Conservation (phyloP, 208 protist genomes). For the Sergeia podlipaevii region DNA sequence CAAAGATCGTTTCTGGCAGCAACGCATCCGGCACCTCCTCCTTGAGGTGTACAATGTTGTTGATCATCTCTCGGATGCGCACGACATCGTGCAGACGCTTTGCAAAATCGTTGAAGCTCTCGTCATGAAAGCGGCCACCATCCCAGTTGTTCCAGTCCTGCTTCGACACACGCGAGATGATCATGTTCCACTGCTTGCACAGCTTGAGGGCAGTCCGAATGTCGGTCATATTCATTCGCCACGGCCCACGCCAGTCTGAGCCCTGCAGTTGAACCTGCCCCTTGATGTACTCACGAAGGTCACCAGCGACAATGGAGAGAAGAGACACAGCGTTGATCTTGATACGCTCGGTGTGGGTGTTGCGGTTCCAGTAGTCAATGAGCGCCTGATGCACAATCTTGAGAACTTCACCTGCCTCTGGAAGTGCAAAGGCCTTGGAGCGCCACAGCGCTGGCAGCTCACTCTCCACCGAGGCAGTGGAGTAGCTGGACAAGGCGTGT, state of each 20-base stretch:
- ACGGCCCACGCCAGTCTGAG: conserved; percentile 72
- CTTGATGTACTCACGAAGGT: conserved; percentile 83
- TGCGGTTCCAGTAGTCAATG: conserved; percentile 57
- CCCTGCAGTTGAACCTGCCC: conserved; percentile 63
- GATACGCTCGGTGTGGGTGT: conserved; percentile 46
- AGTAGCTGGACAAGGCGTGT: conserved; percentile 67
- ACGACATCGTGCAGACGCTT: conserved; percentile 60
- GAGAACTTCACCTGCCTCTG: conserved; percentile 73
- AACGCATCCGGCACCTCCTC: conserved; percentile 41
- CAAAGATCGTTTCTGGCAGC: conserved; percentile 76
- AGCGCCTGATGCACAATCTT: conserved; percentile 57
- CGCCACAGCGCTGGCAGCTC: conserved; percentile 81
- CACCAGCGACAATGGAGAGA: conserved; percentile 78
- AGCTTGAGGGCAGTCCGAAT: conserved; percentile 51
- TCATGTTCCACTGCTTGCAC: conserved; percentile 67
- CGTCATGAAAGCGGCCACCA: conserved; percentile 64
- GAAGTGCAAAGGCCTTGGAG: conserved; percentile 69
- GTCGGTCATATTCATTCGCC: conserved; percentile 60
- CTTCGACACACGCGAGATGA: conserved; percentile 33
- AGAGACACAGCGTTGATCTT: conserved; percentile 73
- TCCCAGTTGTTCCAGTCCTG: conserved; percentile 77
- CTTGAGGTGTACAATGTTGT: conserved; percentile 27
- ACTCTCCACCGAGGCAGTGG: conserved; percentile 49
- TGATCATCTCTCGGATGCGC: conserved; percentile 63
- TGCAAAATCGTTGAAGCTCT: conserved; percentile 61